Evolutionary conservation across 2,329 filamentous ascomycete genomes (phyloP), one percentile per base, ranked within the genome.

Genomic region (Calycina herbarum): DNA sequence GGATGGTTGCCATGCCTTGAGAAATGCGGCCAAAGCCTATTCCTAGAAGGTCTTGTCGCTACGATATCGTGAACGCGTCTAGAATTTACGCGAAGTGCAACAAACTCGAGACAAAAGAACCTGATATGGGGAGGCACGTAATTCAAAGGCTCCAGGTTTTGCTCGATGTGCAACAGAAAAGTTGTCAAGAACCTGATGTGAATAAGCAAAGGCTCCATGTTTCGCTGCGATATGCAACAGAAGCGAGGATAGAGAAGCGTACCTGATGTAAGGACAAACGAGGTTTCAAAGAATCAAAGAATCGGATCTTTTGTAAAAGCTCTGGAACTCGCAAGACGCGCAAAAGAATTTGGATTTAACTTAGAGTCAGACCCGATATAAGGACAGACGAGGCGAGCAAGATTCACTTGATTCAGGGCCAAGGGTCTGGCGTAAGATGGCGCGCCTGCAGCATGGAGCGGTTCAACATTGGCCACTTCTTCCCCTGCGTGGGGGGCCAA

Each of bases 1-100:
- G 24, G 45, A 65, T 62, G n/a, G 64, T 66, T 20, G 59, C 59
- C 59, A 61, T 61, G 31, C 15, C 15, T 24, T 24, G 20, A 27
- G 20, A 54, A 33, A 27, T 45, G 42, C 7, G 5, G 42, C 42
- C 15, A 45, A n/a, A 24, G 17, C 17, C n/a, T 45, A 45, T 20
- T 20, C 5, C 42, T 2, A 17, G 35, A 38, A 45, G 13, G 42
- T 45, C 15, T 48, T 48, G 42, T 54, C 13, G 3, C 20, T 27
- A 8, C 38, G 20, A 54, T 27, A 54, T 8, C 7, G 20, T 51
- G 48, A 10, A 27, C 7, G 20, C 48, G 48, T 27, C 20, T 54
- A 27, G 48, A 54, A 1, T 27, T 24, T 24, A 24, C 24, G 20
- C 45, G 48, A 54, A 13, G 48, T 54, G 48, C 48, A 54, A 27